phyloP scores from a whole-genome alignment of 805 yeast species.

The Metschnikowia rubicola region DNA sequence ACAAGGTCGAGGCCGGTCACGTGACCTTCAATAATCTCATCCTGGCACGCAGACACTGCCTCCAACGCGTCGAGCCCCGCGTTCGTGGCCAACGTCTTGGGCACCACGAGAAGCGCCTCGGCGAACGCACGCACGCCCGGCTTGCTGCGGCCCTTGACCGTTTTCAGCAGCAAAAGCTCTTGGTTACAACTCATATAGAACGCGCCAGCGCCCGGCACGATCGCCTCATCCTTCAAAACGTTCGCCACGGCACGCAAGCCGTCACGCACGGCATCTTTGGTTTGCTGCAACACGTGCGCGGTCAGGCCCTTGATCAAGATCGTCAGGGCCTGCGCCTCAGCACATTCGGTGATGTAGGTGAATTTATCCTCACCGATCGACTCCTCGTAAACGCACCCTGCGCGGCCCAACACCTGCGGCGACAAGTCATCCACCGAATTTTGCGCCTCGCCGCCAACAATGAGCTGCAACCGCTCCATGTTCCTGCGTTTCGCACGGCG shows the following conservation, averaged over 20 bases:
- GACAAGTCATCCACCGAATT: conserved; percentile 91
- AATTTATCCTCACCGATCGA: conserved; percentile 96
- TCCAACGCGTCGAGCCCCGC: conserved; percentile 94
- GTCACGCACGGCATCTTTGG: conserved; percentile 96
- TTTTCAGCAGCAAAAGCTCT: conserved; percentile 50
- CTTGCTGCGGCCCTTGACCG: conserved; percentile 78
- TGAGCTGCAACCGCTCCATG: conserved; percentile 96
- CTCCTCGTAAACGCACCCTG: conserved; percentile 89
- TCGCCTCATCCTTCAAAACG: conserved; percentile 76
- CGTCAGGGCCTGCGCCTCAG: conserved; percentile 87
- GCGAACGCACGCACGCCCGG: conserved; percentile 92
- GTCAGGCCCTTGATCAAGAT: conserved; percentile 93
- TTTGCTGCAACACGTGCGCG: conserved; percentile 81
- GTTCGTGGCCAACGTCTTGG: conserved; percentile 87
- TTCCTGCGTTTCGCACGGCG: conserved; percentile 98
- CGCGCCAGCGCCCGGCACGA: conserved; percentile 97
- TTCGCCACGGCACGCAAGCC: conserved; percentile 94
- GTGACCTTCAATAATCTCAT: conserved; percentile 76
- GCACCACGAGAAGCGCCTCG: conserved; percentile 85
- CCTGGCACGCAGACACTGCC: conserved; percentile 84
- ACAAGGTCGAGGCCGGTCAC: conserved; percentile 87
- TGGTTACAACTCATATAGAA: conserved; percentile 81
- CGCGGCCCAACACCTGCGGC: conserved; percentile 76
- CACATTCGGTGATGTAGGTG: conserved; percentile 88
- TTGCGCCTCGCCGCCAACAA: conserved; percentile 97